A percentile compares a stretch with the other conserved stretches of the same genome.
Evolutionary conservation across 768 basidiomycete species (phyloP).

Genomic region (Leucogyrophana mollusca): DNA sequence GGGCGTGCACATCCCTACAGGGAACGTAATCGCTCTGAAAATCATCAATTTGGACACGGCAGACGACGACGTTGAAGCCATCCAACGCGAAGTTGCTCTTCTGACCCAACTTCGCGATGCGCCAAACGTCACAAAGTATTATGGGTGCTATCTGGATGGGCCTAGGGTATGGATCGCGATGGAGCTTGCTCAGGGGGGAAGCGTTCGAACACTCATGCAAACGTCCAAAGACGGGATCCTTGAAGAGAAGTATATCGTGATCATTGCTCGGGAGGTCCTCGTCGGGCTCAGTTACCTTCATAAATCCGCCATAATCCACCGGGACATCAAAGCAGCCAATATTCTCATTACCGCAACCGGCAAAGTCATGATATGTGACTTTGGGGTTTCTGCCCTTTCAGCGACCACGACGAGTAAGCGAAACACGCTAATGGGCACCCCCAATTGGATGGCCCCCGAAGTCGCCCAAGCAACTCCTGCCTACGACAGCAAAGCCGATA

Average conservation of each 20-base stretch:
- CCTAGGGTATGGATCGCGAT: slow-evolving; percentile 98
- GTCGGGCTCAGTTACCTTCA: slow-evolving; percentile 87
- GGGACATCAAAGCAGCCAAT: slow-evolving; percentile 98
- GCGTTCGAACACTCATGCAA: slow-evolving; percentile 91
- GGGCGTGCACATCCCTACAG: slow-evolving; percentile 79
- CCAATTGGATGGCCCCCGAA: slow-evolving; percentile 99
- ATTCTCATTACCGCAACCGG: slow-evolving; percentile 85
- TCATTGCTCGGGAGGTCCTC: slow-evolving; percentile 90
- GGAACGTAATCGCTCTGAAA: slow-evolving; percentile 93
- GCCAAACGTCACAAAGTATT: slow-evolving; percentile 92
- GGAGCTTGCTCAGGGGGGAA: slow-evolving; percentile 96
- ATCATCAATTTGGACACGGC: slow-evolving; percentile 97
- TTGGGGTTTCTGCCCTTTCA: slow-evolving; percentile 94
- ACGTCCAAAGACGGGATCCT: slow-evolving; percentile 70
- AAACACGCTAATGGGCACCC: slow-evolving; percentile 95
- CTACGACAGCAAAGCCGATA: slow-evolving; percentile 97
- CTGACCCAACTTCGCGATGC: slow-evolving; percentile 87
- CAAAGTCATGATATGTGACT: slow-evolving; percentile 95
- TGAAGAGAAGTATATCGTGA: slow-evolving; percentile 85
- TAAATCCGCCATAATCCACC: slow-evolving; percentile 91
- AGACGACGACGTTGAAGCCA: slow-evolving; percentile 95
- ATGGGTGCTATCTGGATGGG: slow-evolving; percentile 93
- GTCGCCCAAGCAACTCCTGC: slow-evolving; percentile 86
- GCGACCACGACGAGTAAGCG: slow-evolving; percentile 85
- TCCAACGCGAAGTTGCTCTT: slow-evolving; percentile 93